Conservation (phyloP, 2,329 filamentous ascomycete species). For the Exophiala lecanii-corni region DNA sequence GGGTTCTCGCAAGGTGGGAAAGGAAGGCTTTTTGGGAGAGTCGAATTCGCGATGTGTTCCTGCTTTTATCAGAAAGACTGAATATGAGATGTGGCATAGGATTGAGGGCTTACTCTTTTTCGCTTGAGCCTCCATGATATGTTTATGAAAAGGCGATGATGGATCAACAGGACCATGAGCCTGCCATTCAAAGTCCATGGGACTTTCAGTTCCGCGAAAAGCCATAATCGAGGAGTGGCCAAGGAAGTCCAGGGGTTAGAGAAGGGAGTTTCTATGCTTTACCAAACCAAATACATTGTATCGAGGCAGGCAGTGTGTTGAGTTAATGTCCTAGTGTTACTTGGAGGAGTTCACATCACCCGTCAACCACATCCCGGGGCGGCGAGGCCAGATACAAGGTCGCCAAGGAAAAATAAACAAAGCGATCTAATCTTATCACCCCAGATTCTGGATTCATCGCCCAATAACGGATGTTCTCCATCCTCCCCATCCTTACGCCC, state of each 20-base stretch:
- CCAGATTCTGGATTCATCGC: background rate
- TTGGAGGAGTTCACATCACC: too few species aligned
- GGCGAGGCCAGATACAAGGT: background rate
- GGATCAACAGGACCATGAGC: constrained; percentile 40
- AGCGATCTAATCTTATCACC: constrained; percentile 5
- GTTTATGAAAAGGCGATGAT: constrained; percentile 44
- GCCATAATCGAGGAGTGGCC: constrained; percentile 18
- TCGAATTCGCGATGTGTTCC: constrained; percentile 39
- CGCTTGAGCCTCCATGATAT: constrained; percentile 37
- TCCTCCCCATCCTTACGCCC: too few species aligned
- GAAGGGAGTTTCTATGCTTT: too few species aligned
- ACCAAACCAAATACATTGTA: too few species aligned
- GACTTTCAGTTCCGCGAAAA: constrained; percentile 37
- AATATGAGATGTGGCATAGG: constrained; percentile 1
- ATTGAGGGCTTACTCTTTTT: constrained; percentile 39
- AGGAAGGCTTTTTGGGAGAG: constrained; percentile 46
- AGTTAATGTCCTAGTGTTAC: too few species aligned
- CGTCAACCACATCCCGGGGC: too few species aligned
- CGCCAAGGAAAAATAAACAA: constrained; percentile 13
- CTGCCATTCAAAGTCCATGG: constrained; percentile 51
- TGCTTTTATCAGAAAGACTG: constrained; percentile 21
- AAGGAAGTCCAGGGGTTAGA: background rate
- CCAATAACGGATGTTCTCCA: too few species aligned
- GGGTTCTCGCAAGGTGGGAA: constrained; percentile 46
- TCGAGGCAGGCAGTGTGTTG: too few species aligned